Base-by-base conservation (phyloP, 192 early-diverging fungal species). In the Linnemannia exigua region DNA sequence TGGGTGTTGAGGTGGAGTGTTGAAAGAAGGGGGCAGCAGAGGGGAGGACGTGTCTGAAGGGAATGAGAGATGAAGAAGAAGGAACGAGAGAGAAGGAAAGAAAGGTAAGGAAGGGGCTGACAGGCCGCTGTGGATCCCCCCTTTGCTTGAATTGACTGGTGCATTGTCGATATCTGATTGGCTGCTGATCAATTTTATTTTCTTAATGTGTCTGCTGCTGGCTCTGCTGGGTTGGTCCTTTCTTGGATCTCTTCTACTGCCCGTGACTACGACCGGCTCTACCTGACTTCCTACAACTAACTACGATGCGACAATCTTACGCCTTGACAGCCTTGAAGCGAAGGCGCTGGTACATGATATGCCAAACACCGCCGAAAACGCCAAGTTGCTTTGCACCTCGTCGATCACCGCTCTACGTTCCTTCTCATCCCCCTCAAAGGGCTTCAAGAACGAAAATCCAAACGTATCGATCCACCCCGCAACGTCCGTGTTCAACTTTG, bases 401-500 rank as follows among this genome's bases (percentile, higher is more conserved):
- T 82, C 72, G 31, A 79, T 73, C 33, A 88, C 80, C 11, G 25
- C 63, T 25, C 63, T 50, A 15, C 74, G 77, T 37, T 88, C 87
- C 3, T 81, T 72, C n/a, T 80, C 80, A 44, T 86, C 66, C 0
- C 41, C 47, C 22, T 79, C 74, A 48, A 94, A 87, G n/a, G 78
- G 82, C 7, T 83, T 79, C 25, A 93, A 72, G 80, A 94, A 95
- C 17, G 88, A n/a, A 67, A 92, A 90, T 4, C 91, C 93, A 90
- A 95, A 94, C 0, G 94, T 93, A 31, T 94, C 89, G 14, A 94
- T 76, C 94, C 93, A 95, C 12, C 94, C 94, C 5, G 75, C 75
- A 25, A 94, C 51, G 75, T 92, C 87, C 11, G 93, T 93, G 19
- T 88, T 76, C 73, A 95, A 82, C 7, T 79, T 37, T 0, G 94